These are phyloP conservation scores for Moniliophthora roreri DNA, from an alignment of 1,284 basidiomycete species.

Conservation along the genomic window DNA sequence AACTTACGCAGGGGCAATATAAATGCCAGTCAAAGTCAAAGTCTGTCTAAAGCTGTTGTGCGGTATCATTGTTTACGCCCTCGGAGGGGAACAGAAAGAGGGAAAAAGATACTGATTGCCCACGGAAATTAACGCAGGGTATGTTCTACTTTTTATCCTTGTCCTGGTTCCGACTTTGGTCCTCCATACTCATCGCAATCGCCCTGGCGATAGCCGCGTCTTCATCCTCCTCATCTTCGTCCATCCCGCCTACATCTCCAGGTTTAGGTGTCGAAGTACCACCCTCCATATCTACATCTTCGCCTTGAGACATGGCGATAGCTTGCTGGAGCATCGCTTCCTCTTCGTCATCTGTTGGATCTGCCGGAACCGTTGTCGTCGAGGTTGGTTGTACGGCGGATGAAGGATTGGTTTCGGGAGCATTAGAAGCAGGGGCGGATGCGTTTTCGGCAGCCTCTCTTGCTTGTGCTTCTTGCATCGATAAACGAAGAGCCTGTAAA, in stretches of 20 bases:
- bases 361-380: slow-evolving; percentile 31
- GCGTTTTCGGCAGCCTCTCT: slow-evolving; percentile 25
- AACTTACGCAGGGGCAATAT: no score
- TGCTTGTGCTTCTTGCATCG: not conserved
- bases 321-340: slow-evolving; percentile 67
- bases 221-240: slow-evolving; percentile 46
- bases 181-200: slow-evolving; percentile 60
- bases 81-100: not conserved
- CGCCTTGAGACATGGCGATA: slow-evolving; percentile 52
- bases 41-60: no score
- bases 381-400: slow-evolving; percentile 32
- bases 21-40: no score
- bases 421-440: no score
- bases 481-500: not conserved
- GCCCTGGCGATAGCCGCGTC: slow-evolving; percentile 56
- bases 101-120: not conserved
- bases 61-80: not conserved
- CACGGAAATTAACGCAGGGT: not conserved
- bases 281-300: slow-evolving; percentile 44
- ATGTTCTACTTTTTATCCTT: slow-evolving; percentile 21
- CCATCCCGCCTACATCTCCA: slow-evolving; percentile 24
- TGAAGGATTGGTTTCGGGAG: no score
- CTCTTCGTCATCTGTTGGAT: slow-evolving; percentile 61
- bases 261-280: slow-evolving; percentile 13
- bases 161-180: slow-evolving; percentile 35